Conservation (phyloP, 345 rosid species). For the Gynandropsis gynandra region DNA sequence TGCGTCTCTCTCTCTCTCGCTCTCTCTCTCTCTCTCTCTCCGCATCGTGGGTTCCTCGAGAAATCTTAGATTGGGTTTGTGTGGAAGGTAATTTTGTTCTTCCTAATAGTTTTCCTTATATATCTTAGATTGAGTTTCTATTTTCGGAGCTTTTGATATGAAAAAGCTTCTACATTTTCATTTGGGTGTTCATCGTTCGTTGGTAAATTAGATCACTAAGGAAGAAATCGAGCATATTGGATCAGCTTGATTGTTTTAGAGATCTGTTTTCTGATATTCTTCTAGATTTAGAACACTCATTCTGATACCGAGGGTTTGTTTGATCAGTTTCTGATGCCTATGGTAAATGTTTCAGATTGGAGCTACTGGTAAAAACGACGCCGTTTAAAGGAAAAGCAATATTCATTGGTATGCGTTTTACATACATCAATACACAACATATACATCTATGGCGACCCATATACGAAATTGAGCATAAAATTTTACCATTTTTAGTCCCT, state of each 20-base stretch:
- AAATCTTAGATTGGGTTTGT: neutral
- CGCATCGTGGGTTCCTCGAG: neutral
- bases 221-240: no score
- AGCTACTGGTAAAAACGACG: conserved; percentile 6
- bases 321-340: neutral
- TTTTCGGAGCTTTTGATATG: neutral
- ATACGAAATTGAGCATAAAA: no score
- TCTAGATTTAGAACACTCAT: no score
- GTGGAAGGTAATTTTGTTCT: no score
- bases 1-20: neutral
- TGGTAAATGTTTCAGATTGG: conserved; percentile 1
- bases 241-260: no score
- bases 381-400: conserved; percentile 14
- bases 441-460: neutral
- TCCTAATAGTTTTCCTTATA: no score
- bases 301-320: neutral
- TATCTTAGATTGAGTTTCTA: neutral
- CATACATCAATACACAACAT: neutral
- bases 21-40: neutral
- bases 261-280: no score
- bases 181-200: no score
- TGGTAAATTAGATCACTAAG: no score
- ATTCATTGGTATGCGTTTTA: conserved; percentile 4
- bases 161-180: no score
- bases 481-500: neutral